Conservation (phyloP, 2,329 filamentous ascomycete species). For the Colletotrichum siamense region DNA sequence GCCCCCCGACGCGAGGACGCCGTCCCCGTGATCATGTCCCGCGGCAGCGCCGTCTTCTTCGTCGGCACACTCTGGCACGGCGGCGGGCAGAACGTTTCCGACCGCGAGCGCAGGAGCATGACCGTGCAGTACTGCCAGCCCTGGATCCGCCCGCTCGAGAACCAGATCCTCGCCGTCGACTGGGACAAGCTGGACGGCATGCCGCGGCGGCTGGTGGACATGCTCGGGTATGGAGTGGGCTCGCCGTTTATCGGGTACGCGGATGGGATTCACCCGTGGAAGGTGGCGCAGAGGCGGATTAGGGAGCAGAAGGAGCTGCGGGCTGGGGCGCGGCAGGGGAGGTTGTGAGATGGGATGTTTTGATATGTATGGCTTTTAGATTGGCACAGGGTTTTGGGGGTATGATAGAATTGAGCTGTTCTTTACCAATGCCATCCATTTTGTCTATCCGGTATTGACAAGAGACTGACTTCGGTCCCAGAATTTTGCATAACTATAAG, state of each 20-base stretch:
- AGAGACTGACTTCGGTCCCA: too few species aligned
- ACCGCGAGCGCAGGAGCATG: slow-evolving; percentile 33
- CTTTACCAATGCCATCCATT: too few species aligned
- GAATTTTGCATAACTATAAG: too few species aligned
- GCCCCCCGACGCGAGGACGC: slow-evolving; percentile 29
- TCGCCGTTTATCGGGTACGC: slow-evolving; percentile 27
- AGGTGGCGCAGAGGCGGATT: slow-evolving; percentile 19
- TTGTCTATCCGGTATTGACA: too few species aligned
- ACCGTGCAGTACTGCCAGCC: slow-evolving; percentile 47
- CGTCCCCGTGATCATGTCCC: slow-evolving; percentile 36
- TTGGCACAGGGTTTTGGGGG: neutral
- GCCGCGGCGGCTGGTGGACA: slow-evolving; percentile 26
- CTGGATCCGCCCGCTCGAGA: slow-evolving; percentile 42
- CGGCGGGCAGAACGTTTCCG: slow-evolving; percentile 38
- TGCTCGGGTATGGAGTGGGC: slow-evolving; percentile 29
- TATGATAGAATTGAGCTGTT: too few species aligned
- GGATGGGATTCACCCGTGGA: slow-evolving; percentile 25
- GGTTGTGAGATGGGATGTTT: neutral
- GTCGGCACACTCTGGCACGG: slow-evolving; percentile 42
- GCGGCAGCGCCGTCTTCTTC: slow-evolving; percentile 40
- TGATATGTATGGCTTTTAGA: neutral
- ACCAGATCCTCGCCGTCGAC: slow-evolving; percentile 39
- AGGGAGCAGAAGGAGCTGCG: slow-evolving; percentile 14
- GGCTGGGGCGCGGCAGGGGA: neutral
- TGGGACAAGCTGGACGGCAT: slow-evolving; percentile 27